These are phyloP conservation scores for Colletotrichum viniferum DNA, from an alignment of 2,329 filamentous ascomycete species.

Conservation along the genomic window DNA sequence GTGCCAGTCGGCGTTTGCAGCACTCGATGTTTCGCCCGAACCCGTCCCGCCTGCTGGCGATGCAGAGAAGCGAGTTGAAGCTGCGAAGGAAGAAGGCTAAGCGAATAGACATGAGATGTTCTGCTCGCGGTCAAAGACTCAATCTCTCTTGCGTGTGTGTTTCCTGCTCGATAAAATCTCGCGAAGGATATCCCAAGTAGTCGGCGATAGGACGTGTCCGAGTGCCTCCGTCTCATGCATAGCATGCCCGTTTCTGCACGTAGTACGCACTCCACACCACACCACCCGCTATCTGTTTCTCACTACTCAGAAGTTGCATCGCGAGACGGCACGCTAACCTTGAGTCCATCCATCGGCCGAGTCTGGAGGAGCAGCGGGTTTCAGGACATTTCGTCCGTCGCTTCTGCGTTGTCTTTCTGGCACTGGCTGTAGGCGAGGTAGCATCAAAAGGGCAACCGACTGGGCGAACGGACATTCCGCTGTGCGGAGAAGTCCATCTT, in stretches of 20 bases:
- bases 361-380: background rate
- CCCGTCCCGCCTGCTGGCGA: background rate
- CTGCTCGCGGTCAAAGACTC: background rate
- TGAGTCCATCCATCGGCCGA: background rate
- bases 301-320: background rate
- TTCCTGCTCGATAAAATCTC: background rate
- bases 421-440: background rate
- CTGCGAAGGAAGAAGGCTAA: background rate
- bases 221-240: background rate
- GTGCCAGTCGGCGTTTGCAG: background rate
- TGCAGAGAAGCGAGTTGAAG: background rate
- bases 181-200: background rate
- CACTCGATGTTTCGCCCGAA: background rate
- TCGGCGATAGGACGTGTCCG: slow-evolving; percentile 4
- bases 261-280: background rate
- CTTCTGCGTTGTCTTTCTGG: background rate
- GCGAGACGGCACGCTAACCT: background rate
- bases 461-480: background rate
- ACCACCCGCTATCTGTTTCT: background rate
- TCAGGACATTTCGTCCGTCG: background rate
- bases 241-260: background rate
- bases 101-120: background rate
- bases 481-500: background rate
- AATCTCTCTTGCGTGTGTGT: background rate
- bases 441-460: background rate